Evolutionary conservation across 2,329 filamentous ascomycete genomes (phyloP).

Genomic region (Paraphaeosphaeria minitans): DNA sequence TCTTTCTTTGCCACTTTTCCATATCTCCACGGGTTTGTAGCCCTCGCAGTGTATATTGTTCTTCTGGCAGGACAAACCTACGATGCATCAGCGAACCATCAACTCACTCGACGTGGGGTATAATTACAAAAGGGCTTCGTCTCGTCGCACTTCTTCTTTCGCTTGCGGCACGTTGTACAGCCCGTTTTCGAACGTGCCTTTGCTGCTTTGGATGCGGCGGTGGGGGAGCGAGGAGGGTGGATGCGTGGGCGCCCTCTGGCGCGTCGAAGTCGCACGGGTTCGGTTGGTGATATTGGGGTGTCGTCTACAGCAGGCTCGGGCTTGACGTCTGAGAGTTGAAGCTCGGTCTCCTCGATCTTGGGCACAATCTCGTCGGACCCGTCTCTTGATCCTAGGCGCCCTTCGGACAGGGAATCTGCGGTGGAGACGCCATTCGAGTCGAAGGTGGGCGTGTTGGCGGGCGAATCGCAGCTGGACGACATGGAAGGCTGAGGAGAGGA

Average conservation of each 20-base stretch:
- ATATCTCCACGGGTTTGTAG: constrained; percentile 83
- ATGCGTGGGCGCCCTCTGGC: constrained; percentile 80
- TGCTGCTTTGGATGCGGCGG: constrained; percentile 69
- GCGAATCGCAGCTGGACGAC: constrained; percentile 48
- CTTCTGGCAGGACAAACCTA: constrained; percentile 88
- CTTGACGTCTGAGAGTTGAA: constrained; percentile 48
- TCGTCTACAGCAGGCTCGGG: constrained; percentile 39
- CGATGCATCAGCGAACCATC: constrained; percentile 28
- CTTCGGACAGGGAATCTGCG: constrained; percentile 33
- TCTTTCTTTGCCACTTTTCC: constrained; percentile 83
- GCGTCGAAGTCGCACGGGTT: constrained; percentile 45
- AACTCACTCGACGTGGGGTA: background rate
- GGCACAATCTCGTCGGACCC: constrained; percentile 50
- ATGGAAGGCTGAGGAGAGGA: constrained; percentile 49
- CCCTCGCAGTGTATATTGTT: constrained; percentile 91
- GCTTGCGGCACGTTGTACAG: constrained; percentile 63
- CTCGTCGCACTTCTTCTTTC: constrained; percentile 66
- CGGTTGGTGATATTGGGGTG: constrained; percentile 41
- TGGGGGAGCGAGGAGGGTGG: constrained; percentile 68
- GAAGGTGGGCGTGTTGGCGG: constrained; percentile 44
- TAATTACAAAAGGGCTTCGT: constrained; percentile 52
- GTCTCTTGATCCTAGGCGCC: constrained; percentile 30
- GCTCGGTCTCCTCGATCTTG: constrained; percentile 61
- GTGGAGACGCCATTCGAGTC: constrained; percentile 30
- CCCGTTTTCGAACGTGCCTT: constrained; percentile 71